phyloP scores from a whole-genome alignment of 2,329 filamentous ascomycete genomes.

The Paecilomyces variotii region DNA sequence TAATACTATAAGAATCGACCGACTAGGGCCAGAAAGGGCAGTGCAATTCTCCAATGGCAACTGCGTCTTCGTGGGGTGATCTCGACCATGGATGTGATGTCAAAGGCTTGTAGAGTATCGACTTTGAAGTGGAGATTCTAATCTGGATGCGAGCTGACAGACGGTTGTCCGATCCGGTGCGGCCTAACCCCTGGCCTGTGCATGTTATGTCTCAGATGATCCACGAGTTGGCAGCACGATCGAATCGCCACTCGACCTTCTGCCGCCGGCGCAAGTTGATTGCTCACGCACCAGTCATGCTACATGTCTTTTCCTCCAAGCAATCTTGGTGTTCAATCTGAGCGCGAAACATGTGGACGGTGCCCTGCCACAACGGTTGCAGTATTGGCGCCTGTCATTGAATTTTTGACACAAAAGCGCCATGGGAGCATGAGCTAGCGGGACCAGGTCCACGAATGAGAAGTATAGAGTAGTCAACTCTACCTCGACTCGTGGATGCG shows the following conservation, averaged over 20 bases:
- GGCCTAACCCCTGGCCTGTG: background rate
- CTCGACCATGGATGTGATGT: background rate
- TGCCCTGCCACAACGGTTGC: background rate
- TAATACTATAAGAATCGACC: background rate
- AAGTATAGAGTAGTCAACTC: background rate
- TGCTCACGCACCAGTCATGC: background rate
- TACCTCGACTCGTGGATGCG: background rate
- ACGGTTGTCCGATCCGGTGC: slow-evolving; percentile 7
- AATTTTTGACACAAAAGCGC: background rate
- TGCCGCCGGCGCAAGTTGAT: background rate
- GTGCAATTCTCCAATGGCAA: background rate
- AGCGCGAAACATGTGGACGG: background rate
- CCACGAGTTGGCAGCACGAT: background rate
- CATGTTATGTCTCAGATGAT: background rate
- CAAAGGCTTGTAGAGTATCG: slow-evolving; percentile 1
- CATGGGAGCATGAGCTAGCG: background rate
- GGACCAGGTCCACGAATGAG: background rate
- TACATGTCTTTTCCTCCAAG: background rate
- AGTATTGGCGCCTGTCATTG: background rate
- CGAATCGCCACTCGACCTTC: background rate
- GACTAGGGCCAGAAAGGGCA: background rate
- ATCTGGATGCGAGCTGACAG: background rate
- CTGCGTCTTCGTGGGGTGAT: background rate
- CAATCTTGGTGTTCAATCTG: background rate
- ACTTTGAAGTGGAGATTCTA: background rate